phyloP scores from a whole-genome alignment of 805 yeast genomes.

The Cyberlindnera subsufficiens region DNA sequence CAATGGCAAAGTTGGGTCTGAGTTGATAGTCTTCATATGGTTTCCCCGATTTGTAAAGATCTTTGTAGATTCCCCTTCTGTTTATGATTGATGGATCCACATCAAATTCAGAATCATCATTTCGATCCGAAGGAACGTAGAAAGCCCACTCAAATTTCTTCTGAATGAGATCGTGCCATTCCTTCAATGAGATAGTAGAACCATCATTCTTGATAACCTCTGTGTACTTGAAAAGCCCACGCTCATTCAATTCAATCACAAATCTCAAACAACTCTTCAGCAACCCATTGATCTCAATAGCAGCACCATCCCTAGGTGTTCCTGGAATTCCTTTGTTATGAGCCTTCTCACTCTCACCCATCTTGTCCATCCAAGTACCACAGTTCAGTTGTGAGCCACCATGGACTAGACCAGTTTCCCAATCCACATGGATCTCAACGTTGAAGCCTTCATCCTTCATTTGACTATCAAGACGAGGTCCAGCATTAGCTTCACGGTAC shows the following conservation, averaged over 20 bases:
- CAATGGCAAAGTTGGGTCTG: slow-evolving; percentile 88
- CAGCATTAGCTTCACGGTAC: slow-evolving; percentile 94
- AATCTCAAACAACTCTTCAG: slow-evolving; percentile 80
- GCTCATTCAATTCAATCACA: slow-evolving; percentile 51
- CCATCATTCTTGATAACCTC: slow-evolving; percentile 60
- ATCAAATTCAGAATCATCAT: slow-evolving; percentile 54
- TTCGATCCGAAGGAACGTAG: slow-evolving; percentile 63
- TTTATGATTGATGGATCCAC: slow-evolving; percentile 64
- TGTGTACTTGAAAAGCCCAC: slow-evolving; percentile 52
- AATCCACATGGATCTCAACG: slow-evolving; percentile 73
- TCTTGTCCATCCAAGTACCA: slow-evolving; percentile 99
- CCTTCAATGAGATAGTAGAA: slow-evolving; percentile 42
- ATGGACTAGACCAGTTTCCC: slow-evolving; percentile 80
- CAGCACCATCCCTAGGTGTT: slow-evolving; percentile 97
- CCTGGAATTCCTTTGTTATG: slow-evolving; percentile 91
- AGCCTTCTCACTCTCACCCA: slow-evolving; percentile 91
- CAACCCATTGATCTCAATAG: slow-evolving; percentile 85
- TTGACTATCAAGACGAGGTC: slow-evolving; percentile 79
- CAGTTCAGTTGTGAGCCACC: slow-evolving; percentile 94
- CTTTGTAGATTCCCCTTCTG: slow-evolving; percentile 93
- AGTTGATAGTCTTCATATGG: slow-evolving; percentile 91
- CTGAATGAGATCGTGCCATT: slow-evolving; percentile 71
- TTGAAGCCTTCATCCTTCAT: slow-evolving; percentile 93
- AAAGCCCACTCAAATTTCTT: slow-evolving; percentile 74
- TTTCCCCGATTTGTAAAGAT: slow-evolving; percentile 73